These are phyloP conservation scores for Ganoderma lucidum DNA, from an alignment of 1,284 basidiomycete species.

Conservation along the genomic window DNA sequence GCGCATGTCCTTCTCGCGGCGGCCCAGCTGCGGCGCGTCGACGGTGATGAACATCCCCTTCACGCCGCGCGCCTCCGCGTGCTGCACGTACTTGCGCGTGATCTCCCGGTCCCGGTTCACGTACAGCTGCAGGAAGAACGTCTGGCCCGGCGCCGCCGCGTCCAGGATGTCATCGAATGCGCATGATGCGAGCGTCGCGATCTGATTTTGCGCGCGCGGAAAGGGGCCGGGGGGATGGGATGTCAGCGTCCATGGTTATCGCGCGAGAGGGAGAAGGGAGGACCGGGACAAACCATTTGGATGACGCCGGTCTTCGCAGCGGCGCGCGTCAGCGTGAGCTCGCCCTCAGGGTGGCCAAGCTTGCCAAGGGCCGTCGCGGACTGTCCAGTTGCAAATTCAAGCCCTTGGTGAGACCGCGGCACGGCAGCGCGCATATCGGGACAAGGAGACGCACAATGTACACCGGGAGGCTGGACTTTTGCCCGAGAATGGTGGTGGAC, in stretches of 20 bases:
- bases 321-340: slow-evolving; percentile 86
- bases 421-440: too few species aligned
- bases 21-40: slow-evolving; percentile 91
- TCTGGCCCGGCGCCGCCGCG: slow-evolving; percentile 75
- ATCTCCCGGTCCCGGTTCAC: slow-evolving; percentile 87
- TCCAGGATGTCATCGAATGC: slow-evolving; percentile 91
- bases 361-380: slow-evolving; percentile 87
- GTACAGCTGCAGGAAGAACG: slow-evolving; percentile 85
- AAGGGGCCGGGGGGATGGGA: too few species aligned
- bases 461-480: slow-evolving; percentile 63
- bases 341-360: slow-evolving; percentile 93
- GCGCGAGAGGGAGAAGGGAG: neutral
- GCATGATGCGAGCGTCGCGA: slow-evolving; percentile 89
- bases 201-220: slow-evolving; percentile 25
- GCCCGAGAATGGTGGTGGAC: slow-evolving; percentile 65
- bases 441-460: slow-evolving; percentile 53
- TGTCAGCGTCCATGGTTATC: neutral
- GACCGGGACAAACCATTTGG: slow-evolving; percentile 75
- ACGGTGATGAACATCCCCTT: slow-evolving; percentile 94
- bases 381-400: slow-evolving; percentile 41
- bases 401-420: neutral
- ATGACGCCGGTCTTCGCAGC: slow-evolving; percentile 84
- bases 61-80: slow-evolving; percentile 85
- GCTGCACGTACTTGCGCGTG: slow-evolving; percentile 85
- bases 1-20: slow-evolving; percentile 94